A percentile compares a stretch with the other conserved stretches of the same genome.
Conservation (phyloP, 2,329 filamentous ascomycete species). For the Cladosporium velox region DNA sequence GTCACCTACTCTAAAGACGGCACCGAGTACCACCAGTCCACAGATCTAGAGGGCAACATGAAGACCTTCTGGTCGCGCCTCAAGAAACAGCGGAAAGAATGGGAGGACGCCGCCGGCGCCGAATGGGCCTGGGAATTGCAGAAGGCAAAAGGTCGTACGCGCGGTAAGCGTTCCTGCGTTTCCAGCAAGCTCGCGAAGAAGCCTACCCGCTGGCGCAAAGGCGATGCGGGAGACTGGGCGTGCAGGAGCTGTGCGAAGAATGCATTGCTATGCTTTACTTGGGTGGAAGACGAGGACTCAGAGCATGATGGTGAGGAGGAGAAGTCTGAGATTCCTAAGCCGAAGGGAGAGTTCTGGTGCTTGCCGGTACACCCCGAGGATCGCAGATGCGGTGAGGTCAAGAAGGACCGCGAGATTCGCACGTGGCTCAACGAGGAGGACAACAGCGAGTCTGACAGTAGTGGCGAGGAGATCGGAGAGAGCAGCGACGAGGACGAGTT, state of each 20-base stretch:
- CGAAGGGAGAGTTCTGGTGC: conserved; percentile 29
- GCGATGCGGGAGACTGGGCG: conserved; percentile 29
- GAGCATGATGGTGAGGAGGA: conserved; percentile 29
- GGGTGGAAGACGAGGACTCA: conserved; percentile 29
- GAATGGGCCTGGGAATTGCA: conserved; percentile 30
- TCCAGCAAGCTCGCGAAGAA: conserved; percentile 27
- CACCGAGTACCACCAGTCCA: neutral
- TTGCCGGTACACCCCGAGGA: conserved; percentile 34
- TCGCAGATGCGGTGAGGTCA: conserved; percentile 23
- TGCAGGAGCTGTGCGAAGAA: conserved; percentile 31
- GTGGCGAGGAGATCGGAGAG: neutral
- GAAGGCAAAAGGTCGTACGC: conserved; percentile 13
- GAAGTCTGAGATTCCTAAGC: neutral
- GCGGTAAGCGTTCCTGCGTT: conserved; percentile 25
- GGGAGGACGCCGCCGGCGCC: conserved; percentile 29
- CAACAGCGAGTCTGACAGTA: neutral
- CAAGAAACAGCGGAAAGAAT: conserved; percentile 24
- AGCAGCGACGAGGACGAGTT: neutral
- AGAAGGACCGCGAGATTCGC: conserved; percentile 12
- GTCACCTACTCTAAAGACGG: neutral
- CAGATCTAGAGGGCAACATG: conserved; percentile 22
- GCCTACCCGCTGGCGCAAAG: conserved; percentile 28
- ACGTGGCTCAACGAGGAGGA: conserved; percentile 1
- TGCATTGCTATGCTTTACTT: conserved; percentile 28
- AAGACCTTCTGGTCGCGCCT: conserved; percentile 21